A percentile compares a stretch with the other conserved stretches of the same genome.
These are phyloP conservation scores for Penicillium bovifimosum DNA, from an alignment of 495 filamentous ascomycete species.

Conservation along the genomic window DNA sequence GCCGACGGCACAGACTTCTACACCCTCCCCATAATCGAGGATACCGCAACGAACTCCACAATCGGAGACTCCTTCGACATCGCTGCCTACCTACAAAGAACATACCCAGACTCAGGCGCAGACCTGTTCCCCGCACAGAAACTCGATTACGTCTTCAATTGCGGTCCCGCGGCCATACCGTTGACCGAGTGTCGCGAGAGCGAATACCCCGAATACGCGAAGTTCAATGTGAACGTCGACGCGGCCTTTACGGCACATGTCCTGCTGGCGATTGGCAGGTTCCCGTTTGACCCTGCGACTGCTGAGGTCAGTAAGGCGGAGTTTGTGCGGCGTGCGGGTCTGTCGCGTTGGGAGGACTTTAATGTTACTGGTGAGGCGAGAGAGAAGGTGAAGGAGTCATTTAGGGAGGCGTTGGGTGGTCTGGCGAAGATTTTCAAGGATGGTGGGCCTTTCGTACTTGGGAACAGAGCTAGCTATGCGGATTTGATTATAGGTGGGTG, in stretches of 20 bases:
- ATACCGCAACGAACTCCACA: conserved; percentile 32
- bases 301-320: conserved; percentile 38
- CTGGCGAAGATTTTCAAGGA: conserved; percentile 41
- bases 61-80: conserved; percentile 63
- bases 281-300: conserved; percentile 43
- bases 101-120: conserved; percentile 36
- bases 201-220: conserved; percentile 21
- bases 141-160: conserved; percentile 20
- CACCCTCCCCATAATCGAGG: conserved; percentile 55
- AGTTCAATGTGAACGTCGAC: conserved; percentile 48
- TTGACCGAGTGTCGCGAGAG: conserved; percentile 21
- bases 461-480: conserved; percentile 47
- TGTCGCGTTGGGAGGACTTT: conserved; percentile 44
- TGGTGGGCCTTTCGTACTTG: conserved; percentile 48
- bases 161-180: conserved; percentile 15
- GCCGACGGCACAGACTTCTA: conserved; percentile 52
- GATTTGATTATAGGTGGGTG: conserved; percentile 59
- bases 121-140: conserved; percentile 38
- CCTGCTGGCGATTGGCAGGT: conserved; percentile 22
- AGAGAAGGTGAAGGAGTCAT: conserved; percentile 27
- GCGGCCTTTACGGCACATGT: conserved; percentile 41
- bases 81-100: conserved; percentile 50
- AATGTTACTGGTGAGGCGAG: conserved; percentile 37
- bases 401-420: conserved; percentile 35
- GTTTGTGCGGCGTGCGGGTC: conserved; percentile 41